phyloP scores from a whole-genome alignment of 2,329 filamentous ascomycete species.

The Fusarium tuaranense region DNA sequence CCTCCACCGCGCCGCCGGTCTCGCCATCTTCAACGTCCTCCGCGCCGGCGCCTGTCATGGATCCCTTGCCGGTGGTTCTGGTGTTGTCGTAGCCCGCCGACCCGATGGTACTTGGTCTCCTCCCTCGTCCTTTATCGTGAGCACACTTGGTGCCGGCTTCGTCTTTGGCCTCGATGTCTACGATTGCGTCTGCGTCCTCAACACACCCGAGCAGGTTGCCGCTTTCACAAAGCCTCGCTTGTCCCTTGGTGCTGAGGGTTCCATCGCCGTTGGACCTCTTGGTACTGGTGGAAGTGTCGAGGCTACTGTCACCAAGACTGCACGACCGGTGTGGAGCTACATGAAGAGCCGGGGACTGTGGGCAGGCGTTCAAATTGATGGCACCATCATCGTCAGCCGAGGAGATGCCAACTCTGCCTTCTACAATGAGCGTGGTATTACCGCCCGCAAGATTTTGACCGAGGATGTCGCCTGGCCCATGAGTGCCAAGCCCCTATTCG shows the following conservation, averaged over 20 bases:
- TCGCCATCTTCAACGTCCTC: slow-evolving; percentile 73
- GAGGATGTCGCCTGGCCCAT: slow-evolving; percentile 56
- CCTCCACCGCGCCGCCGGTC: slow-evolving; percentile 66
- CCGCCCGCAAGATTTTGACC: slow-evolving; percentile 50
- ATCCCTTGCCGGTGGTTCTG: slow-evolving; percentile 70
- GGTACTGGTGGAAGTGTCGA: slow-evolving; percentile 72
- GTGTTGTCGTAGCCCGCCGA: slow-evolving; percentile 68
- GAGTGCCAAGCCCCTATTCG: slow-evolving; percentile 52
- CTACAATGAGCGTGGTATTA: slow-evolving; percentile 69
- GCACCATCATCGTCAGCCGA: slow-evolving; percentile 80
- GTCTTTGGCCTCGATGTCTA: slow-evolving; percentile 80
- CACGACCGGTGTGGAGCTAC: slow-evolving; percentile 80
- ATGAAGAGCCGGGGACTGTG: slow-evolving; percentile 85
- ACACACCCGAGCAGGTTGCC: slow-evolving; percentile 73
- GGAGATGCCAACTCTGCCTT: slow-evolving; percentile 84
- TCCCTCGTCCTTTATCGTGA: slow-evolving; percentile 77
- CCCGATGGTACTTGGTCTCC: slow-evolving; percentile 75
- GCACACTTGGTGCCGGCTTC: slow-evolving; percentile 77
- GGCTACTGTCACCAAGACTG: slow-evolving; percentile 46
- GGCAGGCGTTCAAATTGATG: slow-evolving; percentile 83
- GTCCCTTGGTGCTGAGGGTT: slow-evolving; percentile 77
- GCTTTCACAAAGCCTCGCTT: slow-evolving; percentile 76
- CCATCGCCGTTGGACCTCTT: slow-evolving; percentile 68
- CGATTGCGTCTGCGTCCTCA: slow-evolving; percentile 81
- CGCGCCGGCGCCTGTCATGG: slow-evolving; percentile 67